A percentile compares a stretch with the other conserved stretches of the same genome.
Evolutionary conservation across 1,284 basidiomycete species (phyloP).

Genomic region (Cystobasidiaceae sp.): DNA sequence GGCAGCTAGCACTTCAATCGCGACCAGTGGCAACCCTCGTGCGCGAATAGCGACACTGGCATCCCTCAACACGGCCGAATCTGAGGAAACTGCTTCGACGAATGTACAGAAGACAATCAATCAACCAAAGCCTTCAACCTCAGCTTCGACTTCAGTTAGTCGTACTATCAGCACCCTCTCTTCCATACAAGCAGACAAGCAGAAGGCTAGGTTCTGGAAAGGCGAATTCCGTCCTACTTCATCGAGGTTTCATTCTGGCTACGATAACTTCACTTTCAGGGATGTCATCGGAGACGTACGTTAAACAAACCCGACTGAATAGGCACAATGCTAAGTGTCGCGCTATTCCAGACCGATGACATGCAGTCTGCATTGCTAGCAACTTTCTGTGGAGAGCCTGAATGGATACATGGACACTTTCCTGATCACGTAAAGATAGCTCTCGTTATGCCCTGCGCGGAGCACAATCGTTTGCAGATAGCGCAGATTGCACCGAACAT

Average conservation of each 20-base stretch:
- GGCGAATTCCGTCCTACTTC: conserved; percentile 15
- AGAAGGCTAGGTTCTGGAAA: conserved; percentile 17
- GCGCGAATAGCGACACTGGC: no score
- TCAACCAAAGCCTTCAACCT: neutral
- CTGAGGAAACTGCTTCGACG: no score
- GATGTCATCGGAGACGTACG: conserved; percentile 24
- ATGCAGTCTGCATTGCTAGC: conserved; percentile 25
- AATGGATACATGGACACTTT: conserved; percentile 29
- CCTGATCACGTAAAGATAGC: conserved; percentile 16
- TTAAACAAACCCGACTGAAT: neutral
- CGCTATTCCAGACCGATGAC: conserved; percentile 10
- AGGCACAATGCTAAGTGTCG: neutral
- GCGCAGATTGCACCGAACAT: conserved; percentile 24
- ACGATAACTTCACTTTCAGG: conserved; percentile 21
- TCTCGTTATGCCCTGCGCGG: conserved; percentile 15
- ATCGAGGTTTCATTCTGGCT: conserved; percentile 7
- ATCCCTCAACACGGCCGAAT: no score
- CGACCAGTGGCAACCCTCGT: no score
- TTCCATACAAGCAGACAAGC: neutral
- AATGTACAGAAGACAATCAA: no score
- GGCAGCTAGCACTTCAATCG: no score
- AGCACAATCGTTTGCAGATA: neutral
- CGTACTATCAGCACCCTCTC: neutral
- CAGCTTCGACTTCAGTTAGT: neutral
- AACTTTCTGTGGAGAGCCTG: conserved; percentile 21